phyloP scores from a whole-genome alignment of 148 eudicot genomes.

The Agrostemma githago region DNA sequence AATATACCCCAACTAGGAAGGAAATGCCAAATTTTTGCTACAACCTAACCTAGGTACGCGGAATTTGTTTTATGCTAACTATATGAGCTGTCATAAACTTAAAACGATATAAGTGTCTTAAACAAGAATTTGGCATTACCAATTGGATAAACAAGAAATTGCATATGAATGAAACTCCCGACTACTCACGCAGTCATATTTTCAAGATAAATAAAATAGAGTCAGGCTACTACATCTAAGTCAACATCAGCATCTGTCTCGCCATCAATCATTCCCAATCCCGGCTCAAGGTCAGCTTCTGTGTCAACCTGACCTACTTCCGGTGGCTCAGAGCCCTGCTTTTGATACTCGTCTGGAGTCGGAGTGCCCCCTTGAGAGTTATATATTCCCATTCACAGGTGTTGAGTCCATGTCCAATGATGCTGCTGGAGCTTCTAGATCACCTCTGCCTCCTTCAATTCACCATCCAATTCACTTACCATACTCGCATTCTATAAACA shows the following conservation, averaged over 20 bases:
- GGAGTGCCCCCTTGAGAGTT: slow-evolving; percentile 56
- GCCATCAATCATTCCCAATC: slow-evolving; percentile 72
- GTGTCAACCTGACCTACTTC: slow-evolving; percentile 80
- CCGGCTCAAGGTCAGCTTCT: slow-evolving; percentile 56
- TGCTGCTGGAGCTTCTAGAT: slow-evolving; percentile 56
- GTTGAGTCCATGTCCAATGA: slow-evolving; percentile 55
- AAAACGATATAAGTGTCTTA: too few species aligned
- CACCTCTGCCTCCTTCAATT: slow-evolving; percentile 54
- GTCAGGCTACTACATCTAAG: slow-evolving; percentile 40
- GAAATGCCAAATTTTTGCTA: too few species aligned
- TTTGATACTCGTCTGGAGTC: slow-evolving; percentile 57
- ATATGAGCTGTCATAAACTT: too few species aligned
- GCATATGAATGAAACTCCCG: not conserved
- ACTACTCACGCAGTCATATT: not conserved
- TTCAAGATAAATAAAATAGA: not conserved
- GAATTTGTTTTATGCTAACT: too few species aligned
- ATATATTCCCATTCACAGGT: slow-evolving; percentile 41
- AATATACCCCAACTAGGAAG: too few species aligned
- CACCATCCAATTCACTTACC: slow-evolving; percentile 60
- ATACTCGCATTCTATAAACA: slow-evolving; percentile 39
- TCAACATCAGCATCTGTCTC: slow-evolving; percentile 84
- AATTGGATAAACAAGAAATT: not conserved
- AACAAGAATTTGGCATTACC: not conserved
- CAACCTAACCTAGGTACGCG: too few species aligned
- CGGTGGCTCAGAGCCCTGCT: slow-evolving; percentile 56